phyloP scores from a whole-genome alignment of 2,329 filamentous ascomycete species.

The Arthroderma sp. region DNA sequence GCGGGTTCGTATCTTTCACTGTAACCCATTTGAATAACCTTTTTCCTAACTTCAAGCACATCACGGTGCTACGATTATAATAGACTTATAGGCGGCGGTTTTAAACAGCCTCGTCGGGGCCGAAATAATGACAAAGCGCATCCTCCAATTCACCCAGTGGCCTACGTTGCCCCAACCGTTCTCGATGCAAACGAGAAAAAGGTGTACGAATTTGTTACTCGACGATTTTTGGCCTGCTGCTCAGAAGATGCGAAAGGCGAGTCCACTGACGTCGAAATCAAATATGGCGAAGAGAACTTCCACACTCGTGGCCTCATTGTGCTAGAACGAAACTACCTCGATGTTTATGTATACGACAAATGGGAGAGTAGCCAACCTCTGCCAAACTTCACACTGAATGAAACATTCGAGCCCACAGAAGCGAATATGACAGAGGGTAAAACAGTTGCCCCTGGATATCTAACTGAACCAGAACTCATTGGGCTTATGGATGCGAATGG shows the following conservation, averaged over 20 bases:
- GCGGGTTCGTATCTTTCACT: constrained; percentile 35
- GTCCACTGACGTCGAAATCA: constrained; percentile 70
- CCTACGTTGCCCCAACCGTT: constrained; percentile 55
- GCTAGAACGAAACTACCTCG: constrained; percentile 78
- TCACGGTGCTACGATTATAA: neutral
- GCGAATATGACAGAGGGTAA: constrained; percentile 85
- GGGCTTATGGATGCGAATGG: constrained; percentile 97
- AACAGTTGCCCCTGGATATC: constrained; percentile 68
- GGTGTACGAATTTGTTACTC: constrained; percentile 84
- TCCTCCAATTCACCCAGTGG: constrained; percentile 90
- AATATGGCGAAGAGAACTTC: constrained; percentile 75
- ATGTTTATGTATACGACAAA: constrained; percentile 91
- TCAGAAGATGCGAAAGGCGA: constrained; percentile 85
- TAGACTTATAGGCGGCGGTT: constrained; percentile 59
- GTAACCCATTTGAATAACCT: neutral
- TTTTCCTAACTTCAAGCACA: neutral
- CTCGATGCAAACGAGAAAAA: constrained; percentile 57
- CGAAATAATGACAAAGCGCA: constrained; percentile 92
- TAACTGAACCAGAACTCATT: constrained; percentile 92
- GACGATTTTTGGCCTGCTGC: constrained; percentile 89
- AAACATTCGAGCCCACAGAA: constrained; percentile 76
- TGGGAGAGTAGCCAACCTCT: constrained; percentile 82
- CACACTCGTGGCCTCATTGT: constrained; percentile 73
- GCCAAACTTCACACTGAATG: constrained; percentile 65
- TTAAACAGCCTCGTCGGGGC: constrained; percentile 69